Conservation (phyloP, 2,329 filamentous ascomycete species). For the Apiospora aurea region DNA sequence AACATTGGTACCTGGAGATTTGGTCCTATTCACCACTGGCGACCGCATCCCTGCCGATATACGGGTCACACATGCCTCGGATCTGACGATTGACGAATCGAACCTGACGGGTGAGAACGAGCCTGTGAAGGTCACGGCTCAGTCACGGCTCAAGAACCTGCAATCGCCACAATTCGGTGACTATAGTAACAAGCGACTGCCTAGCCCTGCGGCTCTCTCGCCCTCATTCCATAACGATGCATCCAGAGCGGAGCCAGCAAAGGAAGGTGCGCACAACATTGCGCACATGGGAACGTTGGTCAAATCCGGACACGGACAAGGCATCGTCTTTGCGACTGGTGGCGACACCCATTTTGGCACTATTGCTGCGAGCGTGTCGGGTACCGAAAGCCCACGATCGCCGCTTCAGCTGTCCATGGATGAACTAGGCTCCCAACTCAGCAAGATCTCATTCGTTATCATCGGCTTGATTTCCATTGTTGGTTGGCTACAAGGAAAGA, state of each 20-base stretch:
- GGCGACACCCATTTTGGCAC: slow-evolving; percentile 94
- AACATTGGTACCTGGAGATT: slow-evolving; percentile 88
- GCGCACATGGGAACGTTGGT: slow-evolving; percentile 98
- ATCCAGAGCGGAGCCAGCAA: slow-evolving; percentile 69
- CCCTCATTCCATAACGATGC: slow-evolving; percentile 63
- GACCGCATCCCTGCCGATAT: slow-evolving; percentile 97
- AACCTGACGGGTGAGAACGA: slow-evolving; percentile 98
- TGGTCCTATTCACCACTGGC: slow-evolving; percentile 93
- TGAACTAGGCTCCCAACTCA: slow-evolving; percentile 92
- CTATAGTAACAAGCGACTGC: slow-evolving; percentile 44
- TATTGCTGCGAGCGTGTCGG: slow-evolving; percentile 91
- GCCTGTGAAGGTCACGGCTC: slow-evolving; percentile 79
- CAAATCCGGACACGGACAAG: slow-evolving; percentile 92
- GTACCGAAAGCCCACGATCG: slow-evolving; percentile 94
- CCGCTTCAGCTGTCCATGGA: slow-evolving; percentile 97
- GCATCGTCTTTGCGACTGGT: slow-evolving; percentile 96
- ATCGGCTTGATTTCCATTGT: slow-evolving; percentile 93
- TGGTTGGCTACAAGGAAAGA: slow-evolving; percentile 88
- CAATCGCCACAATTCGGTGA: slow-evolving; percentile 37
- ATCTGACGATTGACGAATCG: slow-evolving; percentile 94
- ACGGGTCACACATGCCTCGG: slow-evolving; percentile 87
- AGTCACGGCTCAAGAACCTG: slow-evolving; percentile 54
- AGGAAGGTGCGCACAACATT: slow-evolving; percentile 85
- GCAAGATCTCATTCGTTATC: slow-evolving; percentile 94
- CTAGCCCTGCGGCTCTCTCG: slow-evolving; percentile 53